Base-by-base conservation (phyloP, 1,139 yeast species). In the Nakaseomyces kungkrabaensis region DNA sequence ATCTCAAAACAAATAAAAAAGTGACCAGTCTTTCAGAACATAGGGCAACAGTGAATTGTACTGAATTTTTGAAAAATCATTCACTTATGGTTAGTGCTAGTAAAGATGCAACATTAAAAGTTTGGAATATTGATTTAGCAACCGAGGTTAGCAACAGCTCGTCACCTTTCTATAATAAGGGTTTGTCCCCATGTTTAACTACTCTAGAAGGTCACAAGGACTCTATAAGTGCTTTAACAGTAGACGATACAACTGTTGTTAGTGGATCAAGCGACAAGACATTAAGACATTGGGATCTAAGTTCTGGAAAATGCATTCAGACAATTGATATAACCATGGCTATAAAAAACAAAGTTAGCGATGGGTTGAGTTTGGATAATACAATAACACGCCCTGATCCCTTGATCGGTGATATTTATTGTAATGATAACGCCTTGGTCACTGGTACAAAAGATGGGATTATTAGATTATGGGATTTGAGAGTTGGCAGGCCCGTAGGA, bases 191-290 rank as follows among this genome's bases (percentile, higher is more conserved):
- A 17, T 65, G 73, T 50, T 58, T 79, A 4, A 68, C 73, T 46
- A 71, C 78, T 5, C 77, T 81, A 57, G 82, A 76, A 48, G 76
- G 84, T 0, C 90, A 83, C 57, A 69, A 81, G 33, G 86, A 78
- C 43, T 82, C 78, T 56, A 72, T 83, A 43, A 78, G 84, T 0
- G 82, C 86, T 0, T 60, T 83, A 46, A 75, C 81, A 57, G 76
- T 77, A 44, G 73, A 72, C 42, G 89, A 86, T 54, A 76, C 75
- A 40, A 68, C 72, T 45, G 79, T 88, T 37, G 63, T 92, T 6
- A 82, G 94, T 38, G 97, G 97, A 0, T 79, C 92, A 5, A 92
- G 96, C 95, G 98, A 92, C 68, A 83, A 81, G 63, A 71, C 77
- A 4, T 75, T 85, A 3, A 70, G 81, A 25, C 79, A 84, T 57